These are phyloP conservation scores for Pyrus communis DNA, from an alignment of 306 rosid genomes.

Conservation along the genomic window DNA sequence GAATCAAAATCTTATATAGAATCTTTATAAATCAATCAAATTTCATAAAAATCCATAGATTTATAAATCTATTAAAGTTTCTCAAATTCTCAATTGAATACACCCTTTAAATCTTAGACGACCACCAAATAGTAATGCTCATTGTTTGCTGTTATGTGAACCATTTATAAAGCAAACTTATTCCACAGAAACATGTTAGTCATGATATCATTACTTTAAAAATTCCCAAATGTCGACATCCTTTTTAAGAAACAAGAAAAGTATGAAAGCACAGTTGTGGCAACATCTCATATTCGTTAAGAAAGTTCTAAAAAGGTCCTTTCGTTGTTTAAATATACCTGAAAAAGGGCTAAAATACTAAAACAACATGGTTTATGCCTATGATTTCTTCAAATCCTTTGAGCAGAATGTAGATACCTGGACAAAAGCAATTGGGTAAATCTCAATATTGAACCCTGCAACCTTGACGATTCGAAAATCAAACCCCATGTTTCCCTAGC, in stretches of 20 bases:
- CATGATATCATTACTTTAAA: no score
- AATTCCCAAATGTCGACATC: no score
- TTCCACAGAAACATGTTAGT: not conserved
- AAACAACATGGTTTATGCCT: not conserved
- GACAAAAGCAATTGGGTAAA: not conserved
- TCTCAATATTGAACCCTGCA: not conserved
- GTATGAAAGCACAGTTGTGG: not conserved
- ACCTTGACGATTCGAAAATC: not conserved
- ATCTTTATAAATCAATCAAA: no score
- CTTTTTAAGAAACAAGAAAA: not conserved
- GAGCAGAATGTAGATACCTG: not conserved
- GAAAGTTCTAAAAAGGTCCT: not conserved
- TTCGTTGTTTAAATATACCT: not conserved
- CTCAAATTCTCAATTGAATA: no score
- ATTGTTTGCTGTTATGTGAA: not conserved
- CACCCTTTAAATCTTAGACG: not conserved
- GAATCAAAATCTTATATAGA: no score
- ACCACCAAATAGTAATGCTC: not conserved
- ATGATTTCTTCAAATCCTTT: not conserved
- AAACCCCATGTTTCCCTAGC: not conserved
- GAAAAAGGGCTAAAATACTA: not conserved
- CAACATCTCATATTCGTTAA: not conserved
- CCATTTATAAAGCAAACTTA: not conserved
- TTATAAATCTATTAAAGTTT: no score
- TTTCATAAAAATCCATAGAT: no score